Percentiles rank a stretch among this genome's conserved stretches.
phyloP scores from a whole-genome alignment of 345 rosid species.

The Salix purpurea region DNA sequence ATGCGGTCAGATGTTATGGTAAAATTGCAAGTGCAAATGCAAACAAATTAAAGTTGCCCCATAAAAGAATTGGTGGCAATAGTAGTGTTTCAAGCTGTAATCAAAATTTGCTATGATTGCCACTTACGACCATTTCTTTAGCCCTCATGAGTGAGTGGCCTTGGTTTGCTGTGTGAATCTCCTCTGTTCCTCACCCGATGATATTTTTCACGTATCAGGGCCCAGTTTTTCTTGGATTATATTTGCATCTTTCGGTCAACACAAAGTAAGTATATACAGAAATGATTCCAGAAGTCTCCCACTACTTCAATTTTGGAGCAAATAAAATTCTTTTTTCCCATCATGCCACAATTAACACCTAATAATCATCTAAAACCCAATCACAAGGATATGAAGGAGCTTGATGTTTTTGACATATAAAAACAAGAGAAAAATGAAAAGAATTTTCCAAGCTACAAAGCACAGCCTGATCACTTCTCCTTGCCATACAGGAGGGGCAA shows the following conservation, averaged over 20 bases:
- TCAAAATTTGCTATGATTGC: slow-evolving; percentile 18
- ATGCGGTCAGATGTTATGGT: not conserved
- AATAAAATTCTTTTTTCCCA: not conserved
- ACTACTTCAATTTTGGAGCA: not conserved
- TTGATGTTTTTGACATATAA: no score
- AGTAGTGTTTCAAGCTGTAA: slow-evolving; percentile 5
- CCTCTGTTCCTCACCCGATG: not conserved
- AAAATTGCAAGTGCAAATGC: not conserved
- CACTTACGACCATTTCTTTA: slow-evolving; percentile 17
- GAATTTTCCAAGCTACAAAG: not conserved
- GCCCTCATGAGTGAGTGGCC: slow-evolving; percentile 7
- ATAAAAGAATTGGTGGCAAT: slow-evolving; percentile 9
- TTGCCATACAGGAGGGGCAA: not conserved
- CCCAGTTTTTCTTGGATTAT: slow-evolving; percentile 7
- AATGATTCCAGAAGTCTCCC: slow-evolving; percentile 18
- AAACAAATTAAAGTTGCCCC: slow-evolving; percentile 9
- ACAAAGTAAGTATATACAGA: not conserved
- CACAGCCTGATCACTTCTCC: not conserved
- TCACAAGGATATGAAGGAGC: no score
- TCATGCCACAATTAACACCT: not conserved
- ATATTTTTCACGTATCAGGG: not conserved
- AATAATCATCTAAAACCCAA: no score
- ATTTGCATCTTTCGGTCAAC: slow-evolving; percentile 8
- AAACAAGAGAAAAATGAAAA: not conserved
- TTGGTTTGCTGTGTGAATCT: slow-evolving; percentile 13